These are phyloP conservation scores for Yarrowia porcina DNA, from an alignment of 805 yeast species.

Conservation along the genomic window DNA sequence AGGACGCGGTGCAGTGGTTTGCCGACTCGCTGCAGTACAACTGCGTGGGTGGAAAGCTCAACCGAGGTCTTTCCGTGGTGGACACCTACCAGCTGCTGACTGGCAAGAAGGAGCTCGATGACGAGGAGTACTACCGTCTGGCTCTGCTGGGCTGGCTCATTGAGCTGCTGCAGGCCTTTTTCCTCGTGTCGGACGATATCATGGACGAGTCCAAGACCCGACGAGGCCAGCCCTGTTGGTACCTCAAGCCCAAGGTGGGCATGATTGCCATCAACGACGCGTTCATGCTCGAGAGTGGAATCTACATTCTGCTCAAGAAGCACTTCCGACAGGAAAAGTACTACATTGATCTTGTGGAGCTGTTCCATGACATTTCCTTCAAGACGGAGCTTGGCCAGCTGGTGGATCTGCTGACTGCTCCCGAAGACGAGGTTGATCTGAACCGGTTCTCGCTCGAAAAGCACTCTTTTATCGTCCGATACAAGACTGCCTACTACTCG, in stretches of 20 bases:
- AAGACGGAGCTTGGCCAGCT: constrained; percentile 97
- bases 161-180: constrained; percentile 75
- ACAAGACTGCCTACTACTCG: constrained; percentile 95
- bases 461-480: constrained; percentile 92
- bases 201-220: constrained; percentile 96
- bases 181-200: constrained; percentile 96
- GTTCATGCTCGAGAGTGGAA: constrained; percentile 93
- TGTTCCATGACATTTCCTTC: constrained; percentile 96
- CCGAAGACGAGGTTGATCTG: constrained; percentile 90
- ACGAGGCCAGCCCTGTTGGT: constrained; percentile 99
- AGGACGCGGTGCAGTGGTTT: constrained; percentile 85
- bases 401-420: constrained; percentile 93
- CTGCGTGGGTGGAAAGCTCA: constrained; percentile 94
- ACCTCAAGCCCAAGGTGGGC: constrained; percentile 69
- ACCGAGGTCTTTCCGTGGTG: constrained; percentile 92
- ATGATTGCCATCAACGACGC: constrained; percentile 97
- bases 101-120: constrained; percentile 57
- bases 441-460: constrained; percentile 80
- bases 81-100: constrained; percentile 85
- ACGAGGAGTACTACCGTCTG: constrained; percentile 73
- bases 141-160: constrained; percentile 94
- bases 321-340: constrained; percentile 78
- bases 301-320: constrained; percentile 82
- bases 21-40: constrained; percentile 67
- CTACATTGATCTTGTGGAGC: constrained; percentile 85